Evolutionary conservation across 2,329 filamentous ascomycete species (phyloP).

Genomic region (Botryotinia convoluta): DNA sequence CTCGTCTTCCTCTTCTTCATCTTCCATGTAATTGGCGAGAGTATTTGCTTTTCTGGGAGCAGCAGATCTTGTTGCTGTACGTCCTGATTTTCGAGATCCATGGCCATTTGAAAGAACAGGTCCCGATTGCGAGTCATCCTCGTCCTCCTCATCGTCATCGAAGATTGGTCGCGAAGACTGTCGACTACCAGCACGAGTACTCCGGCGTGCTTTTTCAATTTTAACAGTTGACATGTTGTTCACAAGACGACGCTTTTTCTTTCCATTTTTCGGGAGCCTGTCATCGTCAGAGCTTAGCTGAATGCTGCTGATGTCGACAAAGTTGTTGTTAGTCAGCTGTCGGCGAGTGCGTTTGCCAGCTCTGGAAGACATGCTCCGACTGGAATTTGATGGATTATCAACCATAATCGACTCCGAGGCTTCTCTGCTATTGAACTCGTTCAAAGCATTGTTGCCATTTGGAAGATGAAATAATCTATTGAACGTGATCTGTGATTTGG

Average conservation of each 20-base stretch:
- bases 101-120: constrained; percentile 9
- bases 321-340: constrained; percentile 23
- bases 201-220: constrained; percentile 25
- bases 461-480: constrained; percentile 44
- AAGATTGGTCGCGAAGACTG: constrained; percentile 21
- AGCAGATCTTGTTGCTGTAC: constrained; percentile 28
- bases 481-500: constrained; percentile 43
- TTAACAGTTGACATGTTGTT: constrained; percentile 25
- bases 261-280: constrained; percentile 15
- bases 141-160: constrained; percentile 21
- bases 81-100: constrained; percentile 21
- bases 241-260: constrained; percentile 31
- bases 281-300: constrained; percentile 30
- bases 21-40: constrained; percentile 18
- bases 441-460: constrained; percentile 48
- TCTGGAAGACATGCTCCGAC: constrained; percentile 23
- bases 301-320: constrained; percentile 27
- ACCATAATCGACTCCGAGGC: constrained; percentile 20
- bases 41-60: constrained; percentile 18
- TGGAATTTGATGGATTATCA: constrained; percentile 20
- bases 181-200: constrained; percentile 26
- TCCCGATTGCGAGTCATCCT: constrained; percentile 18
- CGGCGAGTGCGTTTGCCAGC: constrained; percentile 30
- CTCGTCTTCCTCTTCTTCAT: constrained; percentile 31
- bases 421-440: constrained; percentile 40